Percentiles rank a stretch among this genome's conserved stretches.
Conservation (phyloP, 179 eudicot species). For the Pouteria campechiana region DNA sequence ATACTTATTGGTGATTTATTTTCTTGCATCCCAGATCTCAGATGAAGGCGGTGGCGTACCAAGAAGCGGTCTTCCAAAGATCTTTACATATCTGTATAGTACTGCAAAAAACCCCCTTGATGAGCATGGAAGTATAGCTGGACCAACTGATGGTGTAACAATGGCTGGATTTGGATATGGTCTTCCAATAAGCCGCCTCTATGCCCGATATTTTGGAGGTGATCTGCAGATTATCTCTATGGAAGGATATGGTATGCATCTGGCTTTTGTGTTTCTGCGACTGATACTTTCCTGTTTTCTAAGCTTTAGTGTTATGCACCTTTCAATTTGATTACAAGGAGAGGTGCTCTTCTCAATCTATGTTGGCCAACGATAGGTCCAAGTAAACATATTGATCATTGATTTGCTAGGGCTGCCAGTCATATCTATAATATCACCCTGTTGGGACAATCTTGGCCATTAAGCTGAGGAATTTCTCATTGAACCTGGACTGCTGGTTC, state of each 20-base stretch:
- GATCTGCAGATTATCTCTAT: constrained; percentile 89
- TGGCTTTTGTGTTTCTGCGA: neutral
- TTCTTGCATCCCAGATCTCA: constrained; percentile 44
- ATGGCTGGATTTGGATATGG: constrained; percentile 99
- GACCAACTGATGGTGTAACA: constrained; percentile 42
- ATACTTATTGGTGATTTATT: neutral
- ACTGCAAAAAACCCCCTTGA: constrained; percentile 73
- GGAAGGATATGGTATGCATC: constrained; percentile 87
- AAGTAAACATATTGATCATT: too few species aligned
- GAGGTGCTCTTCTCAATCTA: too few species aligned
- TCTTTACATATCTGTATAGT: constrained; percentile 91
- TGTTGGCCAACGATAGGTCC: too few species aligned
- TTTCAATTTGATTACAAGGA: too few species aligned
- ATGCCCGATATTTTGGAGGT: constrained; percentile 95
- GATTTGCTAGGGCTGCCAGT: too few species aligned
- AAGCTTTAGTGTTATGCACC: too few species aligned
- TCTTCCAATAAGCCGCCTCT: constrained; percentile 90
- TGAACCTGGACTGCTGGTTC: too few species aligned
- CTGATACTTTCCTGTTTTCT: neutral
- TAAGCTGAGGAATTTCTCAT: too few species aligned
- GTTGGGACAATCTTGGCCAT: too few species aligned
- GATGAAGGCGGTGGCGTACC: constrained; percentile 98
- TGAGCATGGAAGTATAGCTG: constrained; percentile 43
- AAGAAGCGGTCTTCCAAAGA: constrained; percentile 83
- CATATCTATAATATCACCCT: too few species aligned